A percentile compares a stretch with the other conserved stretches of the same genome.
phyloP scores from a whole-genome alignment of 345 rosid species.

The Punica granatum region DNA sequence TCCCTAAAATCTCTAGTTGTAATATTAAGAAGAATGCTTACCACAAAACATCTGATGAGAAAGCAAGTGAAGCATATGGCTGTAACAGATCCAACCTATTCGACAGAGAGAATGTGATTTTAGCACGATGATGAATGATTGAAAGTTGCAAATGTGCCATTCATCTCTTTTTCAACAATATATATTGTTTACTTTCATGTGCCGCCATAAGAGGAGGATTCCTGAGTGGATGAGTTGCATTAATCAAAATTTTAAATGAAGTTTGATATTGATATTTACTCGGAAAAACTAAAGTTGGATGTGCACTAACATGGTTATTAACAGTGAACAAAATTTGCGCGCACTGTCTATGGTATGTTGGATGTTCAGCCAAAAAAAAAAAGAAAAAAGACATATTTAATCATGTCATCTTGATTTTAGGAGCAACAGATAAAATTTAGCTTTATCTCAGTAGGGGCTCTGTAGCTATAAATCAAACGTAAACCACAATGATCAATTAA shows the following conservation, averaged over 20 bases:
- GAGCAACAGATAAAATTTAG: background rate
- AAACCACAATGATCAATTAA: background rate
- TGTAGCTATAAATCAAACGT: background rate
- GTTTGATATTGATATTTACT: background rate
- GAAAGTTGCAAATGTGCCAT: background rate
- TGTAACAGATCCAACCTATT: slow-evolving; percentile 97
- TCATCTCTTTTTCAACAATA: background rate
- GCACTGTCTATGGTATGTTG: background rate
- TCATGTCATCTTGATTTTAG: background rate
- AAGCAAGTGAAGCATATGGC: slow-evolving; percentile 95
- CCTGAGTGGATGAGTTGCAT: background rate
- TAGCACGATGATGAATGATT: background rate
- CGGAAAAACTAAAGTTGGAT: background rate
- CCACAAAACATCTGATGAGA: slow-evolving; percentile 89
- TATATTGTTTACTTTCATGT: background rate
- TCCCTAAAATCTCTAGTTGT: background rate
- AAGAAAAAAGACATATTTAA: too few relatives aligned
- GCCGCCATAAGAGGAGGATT: background rate
- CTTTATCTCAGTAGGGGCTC: background rate
- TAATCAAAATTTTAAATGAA: background rate
- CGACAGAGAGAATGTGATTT: slow-evolving; percentile 12
- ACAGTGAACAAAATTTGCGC: background rate
- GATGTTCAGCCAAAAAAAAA: too few relatives aligned
- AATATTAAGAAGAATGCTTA: slow-evolving; percentile 24
- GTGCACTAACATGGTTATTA: background rate